Conservation (phyloP, 768 basidiomycete species). For the Heimioporus sp. region DNA sequence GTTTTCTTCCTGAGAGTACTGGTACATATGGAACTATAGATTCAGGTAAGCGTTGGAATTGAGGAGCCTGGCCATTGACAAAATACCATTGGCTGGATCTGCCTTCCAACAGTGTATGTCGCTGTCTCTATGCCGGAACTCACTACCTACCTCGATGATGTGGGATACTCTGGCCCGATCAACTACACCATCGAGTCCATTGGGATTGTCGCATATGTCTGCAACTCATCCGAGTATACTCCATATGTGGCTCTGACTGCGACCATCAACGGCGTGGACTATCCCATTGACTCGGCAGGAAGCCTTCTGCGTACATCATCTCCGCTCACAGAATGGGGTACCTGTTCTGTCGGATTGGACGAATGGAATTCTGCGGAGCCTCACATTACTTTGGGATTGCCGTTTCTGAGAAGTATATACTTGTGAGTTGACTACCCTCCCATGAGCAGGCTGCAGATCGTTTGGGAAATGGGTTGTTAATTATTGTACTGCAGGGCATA, state of each 20-base stretch:
- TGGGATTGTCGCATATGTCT: slow-evolving; percentile 13
- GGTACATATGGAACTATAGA: slow-evolving; percentile 5
- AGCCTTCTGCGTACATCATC: slow-evolving; percentile 12
- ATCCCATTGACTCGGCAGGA: slow-evolving; percentile 20
- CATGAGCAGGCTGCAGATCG: no score
- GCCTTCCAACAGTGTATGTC: slow-evolving; percentile 5
- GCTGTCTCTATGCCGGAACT: slow-evolving; percentile 1
- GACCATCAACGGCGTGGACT: slow-evolving; percentile 26
- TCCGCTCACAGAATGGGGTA: slow-evolving; percentile 4
- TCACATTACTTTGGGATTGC: slow-evolving; percentile 8
- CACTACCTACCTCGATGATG: slow-evolving; percentile 5
- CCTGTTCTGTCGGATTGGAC: slow-evolving; percentile 11
- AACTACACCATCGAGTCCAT: slow-evolving; percentile 7
- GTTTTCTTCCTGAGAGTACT: slow-evolving; percentile 8
- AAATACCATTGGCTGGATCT: background rate
- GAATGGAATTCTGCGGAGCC: background rate
- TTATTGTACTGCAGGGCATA: slow-evolving; percentile 19
- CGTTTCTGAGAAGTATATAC: slow-evolving; percentile 17
- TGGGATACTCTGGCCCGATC: slow-evolving; percentile 14
- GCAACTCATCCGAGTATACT: slow-evolving; percentile 14
- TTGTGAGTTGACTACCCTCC: slow-evolving; percentile 6
- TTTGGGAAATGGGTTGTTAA: background rate
- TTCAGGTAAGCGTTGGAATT: slow-evolving; percentile 6
- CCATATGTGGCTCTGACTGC: slow-evolving; percentile 18
- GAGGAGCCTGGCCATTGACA: background rate